These are phyloP conservation scores for Mrakia blollopis DNA, from an alignment of 768 basidiomycete genomes.

Conservation along the genomic window DNA sequence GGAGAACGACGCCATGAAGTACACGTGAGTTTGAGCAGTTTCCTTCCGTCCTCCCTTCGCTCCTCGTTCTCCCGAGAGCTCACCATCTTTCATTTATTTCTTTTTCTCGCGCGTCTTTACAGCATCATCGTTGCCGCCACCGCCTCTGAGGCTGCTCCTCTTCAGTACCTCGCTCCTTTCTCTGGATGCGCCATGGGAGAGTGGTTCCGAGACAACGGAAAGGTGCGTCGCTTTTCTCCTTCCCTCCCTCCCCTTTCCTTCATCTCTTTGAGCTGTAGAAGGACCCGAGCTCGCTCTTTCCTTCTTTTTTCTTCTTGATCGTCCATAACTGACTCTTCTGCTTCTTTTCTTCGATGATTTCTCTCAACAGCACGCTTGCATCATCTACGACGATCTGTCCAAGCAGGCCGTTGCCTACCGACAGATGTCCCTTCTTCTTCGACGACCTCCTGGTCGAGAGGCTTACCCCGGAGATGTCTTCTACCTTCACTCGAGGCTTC, in stretches of 20 bases:
- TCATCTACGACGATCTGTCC: slow-evolving; percentile 99
- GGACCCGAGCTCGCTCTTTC: no score
- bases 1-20: slow-evolving; percentile 99
- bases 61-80: neutral
- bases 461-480: slow-evolving; percentile 66
- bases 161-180: slow-evolving; percentile 99
- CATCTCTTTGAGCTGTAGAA: no score
- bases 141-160: slow-evolving; percentile 96
- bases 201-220: slow-evolving; percentile 99
- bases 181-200: slow-evolving; percentile 99
- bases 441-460: slow-evolving; percentile 85
- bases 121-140: slow-evolving; percentile 96
- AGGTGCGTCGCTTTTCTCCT: slow-evolving; percentile 40
- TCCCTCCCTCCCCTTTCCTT: neutral
- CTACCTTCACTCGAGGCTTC: slow-evolving; percentile 99
- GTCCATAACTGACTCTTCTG: neutral
- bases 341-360: neutral
- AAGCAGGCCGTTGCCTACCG: slow-evolving; percentile 99
- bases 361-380: slow-evolving; percentile 68
- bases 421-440: slow-evolving; percentile 99
- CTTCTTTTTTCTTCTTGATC: no score
- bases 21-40: slow-evolving; percentile 53
- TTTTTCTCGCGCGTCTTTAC: neutral
- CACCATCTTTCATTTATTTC: neutral
- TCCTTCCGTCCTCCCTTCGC: neutral